phyloP scores from a whole-genome alignment of 2,329 filamentous ascomycete genomes.

The Fusarium sp. region DNA sequence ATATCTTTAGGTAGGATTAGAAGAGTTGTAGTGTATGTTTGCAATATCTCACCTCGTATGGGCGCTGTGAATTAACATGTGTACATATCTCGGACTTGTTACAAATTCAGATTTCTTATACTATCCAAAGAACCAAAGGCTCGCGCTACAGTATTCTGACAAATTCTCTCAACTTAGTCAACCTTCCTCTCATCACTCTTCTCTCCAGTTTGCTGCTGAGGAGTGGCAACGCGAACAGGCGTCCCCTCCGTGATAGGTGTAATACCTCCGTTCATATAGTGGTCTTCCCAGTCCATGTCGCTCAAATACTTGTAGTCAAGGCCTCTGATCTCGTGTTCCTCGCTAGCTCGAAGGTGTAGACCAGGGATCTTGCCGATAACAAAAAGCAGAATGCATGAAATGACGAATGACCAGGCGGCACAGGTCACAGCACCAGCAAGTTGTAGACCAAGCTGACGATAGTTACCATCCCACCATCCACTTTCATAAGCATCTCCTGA shows the following conservation, averaged over 20 bases:
- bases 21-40: too few relatives aligned
- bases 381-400: constrained; percentile 65
- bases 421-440: constrained; percentile 68
- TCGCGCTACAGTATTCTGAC: neutral
- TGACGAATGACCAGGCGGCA: constrained; percentile 65
- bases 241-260: constrained; percentile 38
- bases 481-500: constrained; percentile 57
- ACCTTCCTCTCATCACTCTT: constrained; percentile 27
- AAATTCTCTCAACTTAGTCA: neutral
- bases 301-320: constrained; percentile 57
- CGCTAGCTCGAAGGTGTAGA: constrained; percentile 65
- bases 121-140: rapidly evolving
- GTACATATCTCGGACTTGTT: neutral
- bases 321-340: constrained; percentile 67
- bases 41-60: too few relatives aligned
- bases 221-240: constrained; percentile 10
- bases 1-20: too few relatives aligned
- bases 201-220: constrained; percentile 11
- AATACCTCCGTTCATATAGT: constrained; percentile 29
- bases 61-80: too few relatives aligned
- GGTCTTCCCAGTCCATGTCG: constrained; percentile 46
- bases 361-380: constrained; percentile 70
- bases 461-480: constrained; percentile 65
- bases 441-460: constrained; percentile 67
- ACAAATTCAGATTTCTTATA: neutral